Conservation (phyloP, 1,284 basidiomycete species). For the Somion occarium region DNA sequence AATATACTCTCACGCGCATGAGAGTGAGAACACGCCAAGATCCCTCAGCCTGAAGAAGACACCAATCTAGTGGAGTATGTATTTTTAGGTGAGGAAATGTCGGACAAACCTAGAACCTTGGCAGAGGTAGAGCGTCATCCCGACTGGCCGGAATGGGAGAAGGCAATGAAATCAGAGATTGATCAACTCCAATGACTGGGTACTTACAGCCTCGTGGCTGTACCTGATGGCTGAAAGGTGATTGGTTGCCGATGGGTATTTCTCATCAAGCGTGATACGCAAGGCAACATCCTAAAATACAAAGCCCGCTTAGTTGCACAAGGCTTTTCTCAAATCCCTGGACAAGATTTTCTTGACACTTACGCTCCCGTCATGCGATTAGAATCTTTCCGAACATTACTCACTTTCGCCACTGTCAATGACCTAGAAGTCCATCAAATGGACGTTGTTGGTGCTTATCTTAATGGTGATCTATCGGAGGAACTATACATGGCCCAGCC, state of each 20-base stretch:
- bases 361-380: conserved; percentile 28
- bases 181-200: background rate
- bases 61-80: background rate
- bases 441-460: conserved; percentile 33
- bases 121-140: conserved; percentile 3
- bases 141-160: background rate
- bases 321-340: conserved; percentile 30
- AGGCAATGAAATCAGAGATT: background rate
- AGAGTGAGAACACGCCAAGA: too few species aligned
- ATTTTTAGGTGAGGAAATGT: too few species aligned
- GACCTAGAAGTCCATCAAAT: conserved; percentile 23
- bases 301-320: conserved; percentile 35
- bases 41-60: background rate
- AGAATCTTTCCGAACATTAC: conserved; percentile 21
- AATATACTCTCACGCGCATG: too few species aligned
- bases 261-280: background rate
- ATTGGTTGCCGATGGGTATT: conserved; percentile 6
- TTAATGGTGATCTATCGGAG: conserved; percentile 33
- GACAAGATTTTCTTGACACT: conserved; percentile 18
- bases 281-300: conserved; percentile 14
- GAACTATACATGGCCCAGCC: conserved; percentile 14
- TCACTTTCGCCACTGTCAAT: conserved; percentile 27
- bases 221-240: background rate
- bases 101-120: background rate
- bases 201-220: background rate